phyloP scores from a whole-genome alignment of 176 grass and related monocot genomes.

The Triticum dicoccoides region DNA sequence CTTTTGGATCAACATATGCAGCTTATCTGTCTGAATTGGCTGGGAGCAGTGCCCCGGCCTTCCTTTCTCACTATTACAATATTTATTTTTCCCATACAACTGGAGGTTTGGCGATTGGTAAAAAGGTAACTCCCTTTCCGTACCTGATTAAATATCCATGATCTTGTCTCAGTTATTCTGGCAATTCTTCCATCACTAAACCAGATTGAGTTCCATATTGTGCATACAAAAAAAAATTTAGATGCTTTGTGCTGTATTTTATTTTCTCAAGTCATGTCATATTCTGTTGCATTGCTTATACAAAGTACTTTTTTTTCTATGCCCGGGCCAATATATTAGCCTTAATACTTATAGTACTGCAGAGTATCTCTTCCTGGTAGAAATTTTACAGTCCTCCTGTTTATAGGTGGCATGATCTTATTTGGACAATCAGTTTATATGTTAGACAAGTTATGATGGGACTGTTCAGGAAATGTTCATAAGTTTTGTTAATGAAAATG shows the following conservation, averaged over 20 bases:
- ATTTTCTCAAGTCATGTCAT: background rate
- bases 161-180: background rate
- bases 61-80: conserved; percentile 95
- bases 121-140: conserved; percentile 53
- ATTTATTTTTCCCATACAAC: conserved; percentile 90
- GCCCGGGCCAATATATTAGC: too few species aligned
- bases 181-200: background rate
- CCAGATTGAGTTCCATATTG: background rate
- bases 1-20: conserved; percentile 69
- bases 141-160: conserved; percentile 11
- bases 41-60: conserved; percentile 65
- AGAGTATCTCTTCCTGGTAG: too few species aligned
- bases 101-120: conserved; percentile 69
- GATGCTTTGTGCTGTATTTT: background rate
- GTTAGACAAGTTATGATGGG: too few species aligned
- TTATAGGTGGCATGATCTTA: too few species aligned
- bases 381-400: too few species aligned
- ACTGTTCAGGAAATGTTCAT: too few species aligned
- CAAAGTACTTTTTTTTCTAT: background rate
- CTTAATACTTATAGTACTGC: too few species aligned
- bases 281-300: background rate
- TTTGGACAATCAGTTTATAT: too few species aligned
- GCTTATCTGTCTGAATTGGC: conserved; percentile 69
- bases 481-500: too few species aligned
- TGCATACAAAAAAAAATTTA: background rate